These are phyloP conservation scores for Hansfordia pulvinata DNA, from an alignment of 2,329 filamentous ascomycete species.

Conservation along the genomic window DNA sequence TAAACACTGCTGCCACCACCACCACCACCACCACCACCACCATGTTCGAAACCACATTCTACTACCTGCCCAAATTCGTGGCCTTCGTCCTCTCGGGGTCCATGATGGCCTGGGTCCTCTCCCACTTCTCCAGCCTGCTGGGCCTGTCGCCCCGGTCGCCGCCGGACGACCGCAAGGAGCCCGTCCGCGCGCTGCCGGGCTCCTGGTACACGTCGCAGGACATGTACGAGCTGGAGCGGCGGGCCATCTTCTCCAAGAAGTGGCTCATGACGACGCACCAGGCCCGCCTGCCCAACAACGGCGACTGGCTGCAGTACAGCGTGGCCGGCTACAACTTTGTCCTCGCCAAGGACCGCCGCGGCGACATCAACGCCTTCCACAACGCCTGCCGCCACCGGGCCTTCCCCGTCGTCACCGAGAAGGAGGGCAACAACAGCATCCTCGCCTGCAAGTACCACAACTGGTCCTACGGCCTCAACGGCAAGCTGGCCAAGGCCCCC, in stretches of 20 bases:
- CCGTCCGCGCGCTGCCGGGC: constrained; percentile 25
- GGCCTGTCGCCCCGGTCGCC: background rate
- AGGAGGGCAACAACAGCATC: constrained; percentile 34
- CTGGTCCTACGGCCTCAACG: constrained; percentile 45
- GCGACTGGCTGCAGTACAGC: constrained; percentile 42
- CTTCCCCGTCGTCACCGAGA: constrained; percentile 39
- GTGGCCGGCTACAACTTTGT: constrained; percentile 43
- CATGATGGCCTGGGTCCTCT: background rate
- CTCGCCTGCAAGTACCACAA: constrained; percentile 49
- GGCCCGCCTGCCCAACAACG: constrained; percentile 31
- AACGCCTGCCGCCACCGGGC: constrained; percentile 50
- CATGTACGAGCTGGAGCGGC: constrained; percentile 42
- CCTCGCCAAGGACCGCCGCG: constrained; percentile 32
- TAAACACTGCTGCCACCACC: no score
- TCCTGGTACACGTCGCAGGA: constrained; percentile 38
- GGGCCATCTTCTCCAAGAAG: constrained; percentile 41
- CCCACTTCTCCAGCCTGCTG: background rate
- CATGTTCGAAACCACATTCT: background rate
- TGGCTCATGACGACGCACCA: constrained; percentile 43
- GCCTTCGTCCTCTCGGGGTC: background rate
- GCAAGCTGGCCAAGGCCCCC: constrained; percentile 45
- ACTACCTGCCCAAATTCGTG: constrained; percentile 1
- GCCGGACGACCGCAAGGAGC: background rate
- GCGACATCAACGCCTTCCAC: constrained; percentile 44
- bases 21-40: background rate